Percentiles rank a stretch among this genome's conserved stretches.
Evolutionary conservation across 768 basidiomycete genomes (phyloP).

Genomic region (Pleurotus pulmonarius): DNA sequence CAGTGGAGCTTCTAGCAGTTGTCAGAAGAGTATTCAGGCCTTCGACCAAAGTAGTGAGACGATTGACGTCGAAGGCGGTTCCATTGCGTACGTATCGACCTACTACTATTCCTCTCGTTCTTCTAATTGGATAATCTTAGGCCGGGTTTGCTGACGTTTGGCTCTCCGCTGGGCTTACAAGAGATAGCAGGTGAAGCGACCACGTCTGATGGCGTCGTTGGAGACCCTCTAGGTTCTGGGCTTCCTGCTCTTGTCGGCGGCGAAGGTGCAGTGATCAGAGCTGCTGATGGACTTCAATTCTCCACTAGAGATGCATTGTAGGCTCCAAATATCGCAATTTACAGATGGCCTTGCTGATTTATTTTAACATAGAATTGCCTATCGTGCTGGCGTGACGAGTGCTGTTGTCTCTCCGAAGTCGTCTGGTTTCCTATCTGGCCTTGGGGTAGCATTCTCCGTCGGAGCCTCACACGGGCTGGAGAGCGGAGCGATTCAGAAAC

Average conservation of each 20-base stretch:
- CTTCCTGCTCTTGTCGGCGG: conserved; percentile 42
- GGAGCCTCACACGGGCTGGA: conserved; percentile 53
- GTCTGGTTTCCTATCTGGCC: conserved; percentile 47
- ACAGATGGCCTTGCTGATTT: neutral
- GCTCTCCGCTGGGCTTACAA: conserved; percentile 58
- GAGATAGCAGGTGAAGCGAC: conserved; percentile 58
- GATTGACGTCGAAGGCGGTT: conserved; percentile 65
- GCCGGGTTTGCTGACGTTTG: conserved; percentile 62
- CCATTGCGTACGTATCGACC: conserved; percentile 47
- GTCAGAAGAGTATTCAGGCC: conserved; percentile 19
- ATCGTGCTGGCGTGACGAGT: conserved; percentile 59
- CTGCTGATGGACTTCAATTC: conserved; percentile 73
- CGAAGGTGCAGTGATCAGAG: conserved; percentile 40
- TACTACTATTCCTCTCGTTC: conserved; percentile 20
- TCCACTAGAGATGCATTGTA: conserved; percentile 52
- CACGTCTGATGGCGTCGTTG: conserved; percentile 57
- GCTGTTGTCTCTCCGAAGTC: conserved; percentile 55
- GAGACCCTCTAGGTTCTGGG: conserved; percentile 38
- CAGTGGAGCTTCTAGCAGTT: conserved; percentile 28
- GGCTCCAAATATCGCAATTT: conserved; percentile 11
- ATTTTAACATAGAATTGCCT: conserved; percentile 45
- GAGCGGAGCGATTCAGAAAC: conserved; percentile 55
- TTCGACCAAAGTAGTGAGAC: conserved; percentile 22
- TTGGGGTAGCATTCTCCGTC: conserved; percentile 57
- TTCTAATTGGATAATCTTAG: conserved; percentile 20